These are phyloP conservation scores for Schwanniomyces sp. DNA, from an alignment of 805 yeast genomes.

Conservation along the genomic window DNA sequence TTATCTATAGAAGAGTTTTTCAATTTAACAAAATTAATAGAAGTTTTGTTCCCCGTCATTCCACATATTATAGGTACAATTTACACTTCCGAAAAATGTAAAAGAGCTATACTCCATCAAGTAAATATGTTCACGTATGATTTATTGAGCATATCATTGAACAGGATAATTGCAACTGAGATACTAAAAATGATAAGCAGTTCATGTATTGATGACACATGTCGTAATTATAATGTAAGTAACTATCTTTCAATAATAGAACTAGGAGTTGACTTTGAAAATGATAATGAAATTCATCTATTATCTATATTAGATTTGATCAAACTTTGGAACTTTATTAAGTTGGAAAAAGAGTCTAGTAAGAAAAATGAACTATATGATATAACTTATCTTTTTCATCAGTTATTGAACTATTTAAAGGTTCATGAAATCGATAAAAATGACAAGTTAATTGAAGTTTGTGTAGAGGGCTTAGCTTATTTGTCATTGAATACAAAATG, in stretches of 20 bases:
- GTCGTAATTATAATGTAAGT: constrained; percentile 47
- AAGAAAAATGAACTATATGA: constrained; percentile 1
- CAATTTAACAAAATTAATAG: constrained; percentile 20
- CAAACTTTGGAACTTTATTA: constrained; percentile 56
- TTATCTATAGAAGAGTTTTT: constrained; percentile 13
- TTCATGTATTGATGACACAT: constrained; percentile 51
- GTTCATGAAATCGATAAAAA: neutral
- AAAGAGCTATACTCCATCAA: constrained; percentile 12
- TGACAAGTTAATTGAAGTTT: constrained; percentile 11
- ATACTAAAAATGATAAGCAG: constrained; percentile 21
- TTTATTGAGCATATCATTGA: neutral
- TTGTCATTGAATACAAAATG: constrained; percentile 38
- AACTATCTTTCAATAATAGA: constrained; percentile 43
- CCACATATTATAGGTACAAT: constrained; percentile 21
- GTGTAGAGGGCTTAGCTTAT: constrained; percentile 51
- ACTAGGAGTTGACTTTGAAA: constrained; percentile 24
- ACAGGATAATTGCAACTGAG: constrained; percentile 5
- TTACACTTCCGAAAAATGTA: constrained; percentile 20
- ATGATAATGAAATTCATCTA: constrained; percentile 19
- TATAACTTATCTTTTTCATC: constrained; percentile 9
- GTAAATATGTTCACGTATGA: constrained; percentile 8
- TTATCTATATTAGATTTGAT: constrained; percentile 48
- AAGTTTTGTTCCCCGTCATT: constrained; percentile 25
- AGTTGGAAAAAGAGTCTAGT: constrained; percentile 22
- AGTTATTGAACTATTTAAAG: constrained; percentile 9